phyloP scores from a whole-genome alignment of 805 yeast species.

The Metschnikowia amazonensis region DNA sequence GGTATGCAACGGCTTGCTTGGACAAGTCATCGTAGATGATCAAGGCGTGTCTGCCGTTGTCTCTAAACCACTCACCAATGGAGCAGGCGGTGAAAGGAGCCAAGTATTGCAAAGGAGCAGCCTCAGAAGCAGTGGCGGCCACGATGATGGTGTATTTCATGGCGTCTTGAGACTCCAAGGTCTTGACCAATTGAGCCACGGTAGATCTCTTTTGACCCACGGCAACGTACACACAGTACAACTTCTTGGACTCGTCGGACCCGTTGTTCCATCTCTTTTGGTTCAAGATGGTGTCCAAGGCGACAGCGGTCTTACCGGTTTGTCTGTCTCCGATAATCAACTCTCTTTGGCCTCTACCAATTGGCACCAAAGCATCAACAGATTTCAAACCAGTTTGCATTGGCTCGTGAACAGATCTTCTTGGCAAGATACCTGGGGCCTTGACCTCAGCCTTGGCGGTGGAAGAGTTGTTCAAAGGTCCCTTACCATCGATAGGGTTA shows the following conservation, averaged over 20 bases:
- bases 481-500: conserved; percentile 99
- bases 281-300: conserved; percentile 95
- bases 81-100: conserved; percentile 99
- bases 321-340: conserved; percentile 99
- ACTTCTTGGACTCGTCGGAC: conserved; percentile 91
- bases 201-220: conserved; percentile 99
- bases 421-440: conserved; percentile 99
- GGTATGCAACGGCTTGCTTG: conserved; percentile 99
- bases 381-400: conserved; percentile 99
- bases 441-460: conserved; percentile 95
- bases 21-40: conserved; percentile 97
- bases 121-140: conserved; percentile 99
- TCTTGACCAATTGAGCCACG: conserved; percentile 98
- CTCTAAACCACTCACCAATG: conserved; percentile 99
- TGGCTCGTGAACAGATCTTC: conserved; percentile 98
- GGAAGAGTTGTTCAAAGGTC: conserved; percentile 85
- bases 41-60: conserved; percentile 96
- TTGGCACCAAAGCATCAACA: conserved; percentile 97
- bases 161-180: conserved; percentile 97
- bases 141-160: conserved; percentile 96
- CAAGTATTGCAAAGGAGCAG: conserved; percentile 99
- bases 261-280: conserved; percentile 99
- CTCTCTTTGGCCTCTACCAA: conserved; percentile 99
- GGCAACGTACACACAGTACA: conserved; percentile 99
- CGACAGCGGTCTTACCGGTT: conserved; percentile 99